phyloP scores from a whole-genome alignment of 352 stramenopile genomes.

The Globisporangium emineosum region DNA sequence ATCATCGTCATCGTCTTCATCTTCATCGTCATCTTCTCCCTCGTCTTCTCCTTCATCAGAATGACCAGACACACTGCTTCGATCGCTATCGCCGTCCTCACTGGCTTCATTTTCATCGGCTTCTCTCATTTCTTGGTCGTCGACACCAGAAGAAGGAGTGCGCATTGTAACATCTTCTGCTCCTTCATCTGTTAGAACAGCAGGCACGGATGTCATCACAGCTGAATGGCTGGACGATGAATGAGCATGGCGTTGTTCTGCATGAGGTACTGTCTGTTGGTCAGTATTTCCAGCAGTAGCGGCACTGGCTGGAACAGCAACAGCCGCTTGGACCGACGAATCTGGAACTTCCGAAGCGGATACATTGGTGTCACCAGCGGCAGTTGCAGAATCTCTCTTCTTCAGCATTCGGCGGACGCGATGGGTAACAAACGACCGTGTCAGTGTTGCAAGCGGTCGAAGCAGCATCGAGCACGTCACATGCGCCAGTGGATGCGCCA shows the following conservation, averaged over 20 bases:
- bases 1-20: slow-evolving; percentile 42
- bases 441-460: slow-evolving; percentile 75
- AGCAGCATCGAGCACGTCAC: slow-evolving; percentile 77
- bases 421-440: slow-evolving; percentile 76
- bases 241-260: background rate
- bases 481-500: slow-evolving; percentile 74
- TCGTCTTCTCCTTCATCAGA: slow-evolving; percentile 28
- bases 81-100: slow-evolving; percentile 55
- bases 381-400: slow-evolving; percentile 36
- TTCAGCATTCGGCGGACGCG: slow-evolving; percentile 62
- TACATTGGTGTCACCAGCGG: background rate
- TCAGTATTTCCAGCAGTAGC: background rate
- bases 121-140: slow-evolving; percentile 60
- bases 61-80: slow-evolving; percentile 53
- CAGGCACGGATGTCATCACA: background rate
- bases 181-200: slow-evolving; percentile 12
- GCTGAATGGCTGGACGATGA: background rate
- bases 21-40: slow-evolving; percentile 22
- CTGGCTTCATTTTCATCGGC: slow-evolving; percentile 42
- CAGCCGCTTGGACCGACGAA: background rate
- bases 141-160: slow-evolving; percentile 39
- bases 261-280: background rate
- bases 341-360: background rate
- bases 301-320: background rate
- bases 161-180: slow-evolving; percentile 68